Evolutionary conservation across 805 yeast species (phyloP), one percentile per base, ranked within the genome.

Genomic region (Candida rishiriensis): DNA sequence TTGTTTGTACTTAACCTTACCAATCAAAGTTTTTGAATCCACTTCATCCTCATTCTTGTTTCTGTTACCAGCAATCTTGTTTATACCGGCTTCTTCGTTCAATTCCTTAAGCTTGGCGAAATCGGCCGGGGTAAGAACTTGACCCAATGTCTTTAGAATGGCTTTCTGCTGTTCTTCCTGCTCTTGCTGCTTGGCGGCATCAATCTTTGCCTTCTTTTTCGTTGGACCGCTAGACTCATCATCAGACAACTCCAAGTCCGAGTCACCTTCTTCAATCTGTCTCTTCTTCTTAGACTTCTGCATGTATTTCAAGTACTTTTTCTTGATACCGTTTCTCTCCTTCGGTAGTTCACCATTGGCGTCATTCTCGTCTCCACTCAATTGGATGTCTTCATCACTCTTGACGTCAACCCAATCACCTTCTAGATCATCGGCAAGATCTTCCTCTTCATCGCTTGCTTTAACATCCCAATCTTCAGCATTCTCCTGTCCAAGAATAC

Each of bases 361-460:
- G 10, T 65, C 72, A 41, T 72, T 83, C 44, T 77, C 78, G 36
- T 72, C 79, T 45, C 68, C 71, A 46, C 72, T 67, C 21, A 84
- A 68, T 44, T 80, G 71, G 50, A 81, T 75, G 52, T 87, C 95
- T 58, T 83, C 78, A 58, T 86, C 97, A 46, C 88, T 82, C 34
- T 88, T 93, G 33, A 90, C 81, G 39, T 76, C 80, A 42, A 88
- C 81, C 99, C 99, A 91, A n/a, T 85, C 95, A 47, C 93, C 96
- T 36, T 86, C 97, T 42, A 81, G 71, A 34, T 81, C 89, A 33
- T 58, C 79, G 12, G 66, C 73, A 6, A 69, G 75, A 14, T 69
- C 75, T 17, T 72, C 81, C 31, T 73, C 78, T n/a, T 46, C 47
- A 7, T 67, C 81, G 18, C 72, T 72, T 52, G 77, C 85, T 75